A percentile compares a stretch with the other conserved stretches of the same genome.
These are phyloP conservation scores for Massariosphaeria phaeospora DNA, from an alignment of 495 filamentous ascomycete genomes.

Conservation along the genomic window DNA sequence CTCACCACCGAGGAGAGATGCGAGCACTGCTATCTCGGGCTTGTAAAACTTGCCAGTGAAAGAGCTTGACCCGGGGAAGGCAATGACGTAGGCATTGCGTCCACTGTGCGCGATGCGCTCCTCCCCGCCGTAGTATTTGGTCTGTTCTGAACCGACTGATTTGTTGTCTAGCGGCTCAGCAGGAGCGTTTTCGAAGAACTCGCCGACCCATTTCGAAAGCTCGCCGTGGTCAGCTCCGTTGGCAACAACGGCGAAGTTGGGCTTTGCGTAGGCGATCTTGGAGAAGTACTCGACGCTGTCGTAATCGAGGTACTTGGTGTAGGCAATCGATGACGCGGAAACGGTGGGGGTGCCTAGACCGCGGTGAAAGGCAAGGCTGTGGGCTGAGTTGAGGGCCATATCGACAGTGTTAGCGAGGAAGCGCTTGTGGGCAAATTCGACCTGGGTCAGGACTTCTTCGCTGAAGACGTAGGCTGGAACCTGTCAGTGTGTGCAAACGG, in stretches of 20 bases:
- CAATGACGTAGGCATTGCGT: constrained; percentile 76
- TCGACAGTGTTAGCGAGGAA: constrained; percentile 60
- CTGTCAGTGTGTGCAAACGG: constrained; percentile 10
- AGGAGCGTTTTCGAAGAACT: constrained; percentile 67
- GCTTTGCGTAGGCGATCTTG: constrained; percentile 71
- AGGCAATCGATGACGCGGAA: constrained; percentile 62
- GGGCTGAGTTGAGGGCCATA: constrained; percentile 77
- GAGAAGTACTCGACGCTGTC: constrained; percentile 67
- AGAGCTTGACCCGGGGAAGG: constrained; percentile 82
- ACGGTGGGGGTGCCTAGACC: constrained; percentile 76
- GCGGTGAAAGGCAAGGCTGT: constrained; percentile 87
- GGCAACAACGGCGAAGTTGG: constrained; percentile 84
- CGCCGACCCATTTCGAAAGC: constrained; percentile 82
- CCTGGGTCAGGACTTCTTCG: constrained; percentile 71
- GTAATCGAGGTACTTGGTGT: constrained; percentile 71
- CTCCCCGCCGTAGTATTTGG: constrained; percentile 92
- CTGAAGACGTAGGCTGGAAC: constrained; percentile 75
- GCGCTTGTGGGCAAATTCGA: constrained; percentile 67
- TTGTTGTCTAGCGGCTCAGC: constrained; percentile 42
- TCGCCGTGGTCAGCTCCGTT: constrained; percentile 74
- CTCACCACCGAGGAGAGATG: constrained; percentile 83
- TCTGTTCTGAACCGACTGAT: constrained; percentile 42
- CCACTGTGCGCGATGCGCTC: constrained; percentile 73
- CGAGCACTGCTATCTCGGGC: constrained; percentile 83
- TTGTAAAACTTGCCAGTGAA: constrained; percentile 69